Percentiles rank a stretch among this genome's conserved stretches.
These are phyloP conservation scores for Pestalotiopsis fici DNA, from an alignment of 2,329 filamentous ascomycete genomes.

Conservation along the genomic window DNA sequence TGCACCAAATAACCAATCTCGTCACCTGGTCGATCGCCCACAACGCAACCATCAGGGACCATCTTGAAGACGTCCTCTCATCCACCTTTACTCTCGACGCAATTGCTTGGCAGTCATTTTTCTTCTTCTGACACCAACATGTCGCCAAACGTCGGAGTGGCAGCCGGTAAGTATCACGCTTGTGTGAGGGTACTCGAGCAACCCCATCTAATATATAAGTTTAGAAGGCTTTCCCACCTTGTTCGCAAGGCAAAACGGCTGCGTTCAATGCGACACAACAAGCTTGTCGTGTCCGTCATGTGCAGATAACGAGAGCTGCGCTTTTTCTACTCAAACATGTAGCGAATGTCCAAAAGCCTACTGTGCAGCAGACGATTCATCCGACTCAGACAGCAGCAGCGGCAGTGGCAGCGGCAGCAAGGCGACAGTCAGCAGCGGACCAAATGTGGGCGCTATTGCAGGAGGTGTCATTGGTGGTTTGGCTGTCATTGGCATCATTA, in stretches of 20 bases:
- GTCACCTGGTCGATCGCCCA: background rate
- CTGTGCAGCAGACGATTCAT: conserved; percentile 36
- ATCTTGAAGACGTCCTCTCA: background rate
- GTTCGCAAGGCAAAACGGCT: conserved; percentile 42
- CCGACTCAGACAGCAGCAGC: conserved; percentile 13
- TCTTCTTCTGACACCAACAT: background rate
- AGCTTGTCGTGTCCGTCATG: conserved; percentile 48
- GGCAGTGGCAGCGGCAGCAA: background rate
- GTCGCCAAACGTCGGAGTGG: conserved; percentile 9
- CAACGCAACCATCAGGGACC: background rate
- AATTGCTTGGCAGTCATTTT: background rate
- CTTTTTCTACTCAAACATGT: conserved; percentile 45
- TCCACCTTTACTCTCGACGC: background rate
- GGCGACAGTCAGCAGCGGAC: conserved; percentile 39
- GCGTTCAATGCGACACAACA: conserved; percentile 45
- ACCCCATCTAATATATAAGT: conserved; percentile 10
- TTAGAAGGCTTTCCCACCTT: conserved; percentile 23
- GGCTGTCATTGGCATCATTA: conserved; percentile 69
- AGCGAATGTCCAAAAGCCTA: conserved; percentile 47
- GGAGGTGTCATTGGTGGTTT: conserved; percentile 89
- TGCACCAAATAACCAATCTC: background rate
- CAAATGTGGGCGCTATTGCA: conserved; percentile 82
- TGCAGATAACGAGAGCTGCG: conserved; percentile 40
- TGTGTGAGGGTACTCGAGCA: background rate
- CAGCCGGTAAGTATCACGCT: conserved; percentile 8